phyloP scores from a whole-genome alignment of 1,139 yeast species.

The Pneumocystis murina region DNA sequence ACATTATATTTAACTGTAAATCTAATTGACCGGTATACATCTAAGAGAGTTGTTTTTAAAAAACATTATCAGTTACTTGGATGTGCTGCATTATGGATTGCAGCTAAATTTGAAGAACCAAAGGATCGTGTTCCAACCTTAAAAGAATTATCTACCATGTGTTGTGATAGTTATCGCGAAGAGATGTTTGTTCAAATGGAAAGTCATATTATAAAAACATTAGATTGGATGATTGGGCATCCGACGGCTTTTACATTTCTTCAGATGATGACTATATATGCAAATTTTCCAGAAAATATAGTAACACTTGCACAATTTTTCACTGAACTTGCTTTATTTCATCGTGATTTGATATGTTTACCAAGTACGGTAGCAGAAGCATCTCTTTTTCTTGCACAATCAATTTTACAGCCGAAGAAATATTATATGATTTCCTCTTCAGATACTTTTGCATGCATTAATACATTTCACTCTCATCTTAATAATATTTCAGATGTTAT shows the following conservation, averaged over 20 bases:
- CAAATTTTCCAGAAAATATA: slow-evolving; percentile 20
- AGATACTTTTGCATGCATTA: slow-evolving; percentile 1
- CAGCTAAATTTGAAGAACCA: slow-evolving; percentile 83
- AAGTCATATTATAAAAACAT: slow-evolving; percentile 65
- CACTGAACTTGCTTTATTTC: slow-evolving; percentile 64
- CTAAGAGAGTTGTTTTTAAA: slow-evolving; percentile 78
- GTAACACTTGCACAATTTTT: slow-evolving; percentile 39
- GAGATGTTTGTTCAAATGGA: slow-evolving; percentile 95
- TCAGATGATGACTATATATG: slow-evolving; percentile 21
- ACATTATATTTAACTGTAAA: slow-evolving; percentile 68
- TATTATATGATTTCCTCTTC: slow-evolving; percentile 12
- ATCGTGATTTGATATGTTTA: slow-evolving; percentile 47
- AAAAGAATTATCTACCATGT: slow-evolving; percentile 59
- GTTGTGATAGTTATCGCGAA: slow-evolving; percentile 73
- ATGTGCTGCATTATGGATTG: slow-evolving; percentile 87
- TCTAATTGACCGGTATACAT: slow-evolving; percentile 79
- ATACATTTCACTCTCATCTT: slow-evolving; percentile 17
- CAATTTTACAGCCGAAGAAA: slow-evolving; percentile 33
- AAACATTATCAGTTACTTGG: slow-evolving; percentile 88
- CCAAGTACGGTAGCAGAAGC: slow-evolving; percentile 53
- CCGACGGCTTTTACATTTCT: slow-evolving; percentile 31
- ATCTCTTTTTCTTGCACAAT: slow-evolving; percentile 57
- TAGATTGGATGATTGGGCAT: slow-evolving; percentile 66
- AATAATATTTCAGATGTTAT: slow-evolving; percentile 21
- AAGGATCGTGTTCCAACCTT: slow-evolving; percentile 72